These are phyloP conservation scores for Phytopythium cucurbitacearum DNA, from an alignment of 352 stramenopile species.

Conservation along the genomic window DNA sequence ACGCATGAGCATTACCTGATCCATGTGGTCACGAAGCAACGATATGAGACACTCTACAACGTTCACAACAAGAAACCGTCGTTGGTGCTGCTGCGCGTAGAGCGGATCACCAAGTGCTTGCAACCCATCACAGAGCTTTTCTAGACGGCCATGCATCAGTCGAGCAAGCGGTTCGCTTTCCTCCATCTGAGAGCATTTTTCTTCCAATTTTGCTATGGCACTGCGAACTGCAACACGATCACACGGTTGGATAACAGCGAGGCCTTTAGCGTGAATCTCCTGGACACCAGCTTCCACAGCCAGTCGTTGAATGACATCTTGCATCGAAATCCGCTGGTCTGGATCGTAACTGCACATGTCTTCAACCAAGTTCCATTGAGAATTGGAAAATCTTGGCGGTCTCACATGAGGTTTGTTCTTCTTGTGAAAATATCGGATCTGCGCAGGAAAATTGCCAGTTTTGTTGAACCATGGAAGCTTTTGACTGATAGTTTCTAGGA, in stretches of 20 bases:
- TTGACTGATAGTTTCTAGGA: not conserved
- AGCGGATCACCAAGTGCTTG: no score
- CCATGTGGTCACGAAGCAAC: not conserved
- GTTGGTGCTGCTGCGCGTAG: no score
- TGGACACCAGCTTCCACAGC: not conserved
- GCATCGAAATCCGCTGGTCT: not conserved
- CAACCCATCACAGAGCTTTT: not conserved
- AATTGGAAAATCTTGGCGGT: no score
- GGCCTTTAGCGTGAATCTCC: no score
- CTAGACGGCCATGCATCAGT: not conserved
- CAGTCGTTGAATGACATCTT: not conserved
- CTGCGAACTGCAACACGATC: no score
- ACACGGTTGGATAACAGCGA: no score
- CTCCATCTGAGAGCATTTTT: not conserved
- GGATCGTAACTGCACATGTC: constrained; percentile 1
- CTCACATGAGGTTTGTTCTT: no score
- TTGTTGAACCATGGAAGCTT: not conserved
- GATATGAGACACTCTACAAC: not conserved
- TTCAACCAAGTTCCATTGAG: not conserved
- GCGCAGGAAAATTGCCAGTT: no score
- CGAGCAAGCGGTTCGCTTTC: not conserved
- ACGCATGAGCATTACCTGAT: not conserved
- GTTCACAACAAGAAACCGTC: not conserved
- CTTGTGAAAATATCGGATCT: no score
- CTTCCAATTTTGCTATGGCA: not conserved